These are phyloP conservation scores for Auriscalpium vulgare DNA, from an alignment of 768 basidiomycete genomes.

Conservation along the genomic window DNA sequence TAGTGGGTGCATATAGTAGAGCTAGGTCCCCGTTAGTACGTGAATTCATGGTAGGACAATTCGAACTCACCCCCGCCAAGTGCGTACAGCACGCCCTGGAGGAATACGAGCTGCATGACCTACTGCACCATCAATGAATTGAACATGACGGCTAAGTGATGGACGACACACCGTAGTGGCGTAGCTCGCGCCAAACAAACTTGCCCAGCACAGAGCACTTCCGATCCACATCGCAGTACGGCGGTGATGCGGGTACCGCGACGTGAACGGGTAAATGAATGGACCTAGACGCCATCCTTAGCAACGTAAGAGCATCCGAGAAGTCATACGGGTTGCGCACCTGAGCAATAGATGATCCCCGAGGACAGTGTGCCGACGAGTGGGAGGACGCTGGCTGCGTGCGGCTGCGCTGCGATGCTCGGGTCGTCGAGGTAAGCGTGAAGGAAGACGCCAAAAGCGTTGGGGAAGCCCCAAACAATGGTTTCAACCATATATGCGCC, in stretches of 20 bases:
- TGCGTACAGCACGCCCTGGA: conserved; percentile 23
- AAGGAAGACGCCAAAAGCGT: conserved; percentile 23
- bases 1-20: conserved; percentile 20
- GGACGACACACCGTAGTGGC: not conserved
- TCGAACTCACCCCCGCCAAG: conserved; percentile 19
- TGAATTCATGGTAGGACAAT: not conserved
- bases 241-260: conserved; percentile 18
- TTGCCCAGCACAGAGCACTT: conserved; percentile 14
- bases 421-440: conserved; percentile 21
- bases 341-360: conserved; percentile 26
- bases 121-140: not conserved
- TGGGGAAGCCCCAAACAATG: conserved; percentile 25
- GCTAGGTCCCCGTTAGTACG: conserved; percentile 5
- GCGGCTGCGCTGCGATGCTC: conserved; percentile 14
- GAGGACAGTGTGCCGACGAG: conserved; percentile 23
- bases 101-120: conserved; percentile 13
- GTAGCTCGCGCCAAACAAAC: conserved; percentile 22
- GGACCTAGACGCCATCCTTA: not conserved
- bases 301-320: not conserved
- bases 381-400: conserved; percentile 21
- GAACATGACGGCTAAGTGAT: too few species aligned
- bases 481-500: not conserved
- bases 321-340: conserved; percentile 4
- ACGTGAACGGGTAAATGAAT: conserved; percentile 17
- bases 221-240: conserved; percentile 21